Base-by-base conservation (phyloP, 2,329 filamentous ascomycete genomes). In the Coleophoma cylindrospora region DNA sequence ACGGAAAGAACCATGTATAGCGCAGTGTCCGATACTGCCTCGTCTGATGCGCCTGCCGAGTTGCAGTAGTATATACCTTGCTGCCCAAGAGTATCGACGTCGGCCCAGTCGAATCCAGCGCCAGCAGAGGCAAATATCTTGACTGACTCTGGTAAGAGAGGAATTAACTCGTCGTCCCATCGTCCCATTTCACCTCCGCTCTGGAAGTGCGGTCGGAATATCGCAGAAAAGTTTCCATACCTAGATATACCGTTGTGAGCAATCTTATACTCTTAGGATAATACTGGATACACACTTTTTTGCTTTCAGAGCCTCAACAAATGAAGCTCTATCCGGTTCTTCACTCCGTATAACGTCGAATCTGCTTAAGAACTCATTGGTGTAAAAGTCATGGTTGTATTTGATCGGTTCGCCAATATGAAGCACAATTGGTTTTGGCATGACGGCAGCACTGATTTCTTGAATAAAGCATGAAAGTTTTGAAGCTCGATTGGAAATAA, bases 1-100 rank as follows among this genome's bases (percentile, higher is more conserved):
- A 78, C 80, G 9, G 77, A 78, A 46, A 89, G 77, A 58, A 89
- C 76, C 58, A 86, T 76, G 59, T 80, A 81, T 37, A 87, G 72
- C 17, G 83, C 80, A 51, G 85, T 79, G 64, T 88, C 85, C 47
- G 84, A 84, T 3, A 88, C 84, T 6, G 83, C 82, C 58, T 88
- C 85, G 9, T 82, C 83, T 36, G 83, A 84, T 0, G 84, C 83
- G 1, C 81, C 74, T 1, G 83, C 84, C 11, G 44, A 76, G 66
- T 89, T 88, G 72, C 84, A 88, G 68, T 88, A 89, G 47, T 83
- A 68, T 54, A 86, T 76, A 41, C 80, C 50, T 49, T 74, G 74
- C 54, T 78, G 70, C 0, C 78, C 84, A 49, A 89, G 64, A 0
- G 76, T 66, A 55, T 77, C 70, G 14, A 75, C 76, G 58, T 83